Percentiles rank a stretch among this genome's conserved stretches.
phyloP scores from a whole-genome alignment of 2,329 filamentous ascomycete species.

The Hypoxylon sp. region DNA sequence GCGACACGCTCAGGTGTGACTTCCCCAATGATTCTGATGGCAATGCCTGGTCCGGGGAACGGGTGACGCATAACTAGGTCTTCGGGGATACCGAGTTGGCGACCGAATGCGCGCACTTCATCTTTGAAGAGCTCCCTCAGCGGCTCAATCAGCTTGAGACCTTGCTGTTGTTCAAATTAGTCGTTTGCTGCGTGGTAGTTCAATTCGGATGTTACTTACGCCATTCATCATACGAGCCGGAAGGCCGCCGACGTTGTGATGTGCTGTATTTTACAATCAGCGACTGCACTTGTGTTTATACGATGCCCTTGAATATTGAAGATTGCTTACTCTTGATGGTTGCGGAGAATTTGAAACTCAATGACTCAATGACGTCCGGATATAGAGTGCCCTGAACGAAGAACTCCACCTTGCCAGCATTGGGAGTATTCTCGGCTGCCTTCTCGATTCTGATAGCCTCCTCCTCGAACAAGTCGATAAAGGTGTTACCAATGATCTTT shows the following conservation, averaged over 20 bases:
- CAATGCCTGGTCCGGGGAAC: slow-evolving; percentile 79
- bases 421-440: slow-evolving; percentile 74
- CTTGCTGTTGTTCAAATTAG: slow-evolving; percentile 27
- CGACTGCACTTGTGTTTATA: slow-evolving; percentile 2
- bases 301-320: background rate
- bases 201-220: background rate
- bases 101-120: slow-evolving; percentile 79
- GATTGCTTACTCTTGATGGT: slow-evolving; percentile 55
- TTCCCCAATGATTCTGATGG: slow-evolving; percentile 85
- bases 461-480: slow-evolving; percentile 87
- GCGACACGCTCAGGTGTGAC: slow-evolving; percentile 84
- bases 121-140: slow-evolving; percentile 73
- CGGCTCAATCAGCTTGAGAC: slow-evolving; percentile 79
- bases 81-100: slow-evolving; percentile 77
- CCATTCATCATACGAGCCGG: slow-evolving; percentile 53
- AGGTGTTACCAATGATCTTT: slow-evolving; percentile 87
- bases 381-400: slow-evolving; percentile 91
- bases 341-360: slow-evolving; percentile 64
- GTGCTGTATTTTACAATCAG: slow-evolving; percentile 48
- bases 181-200: background rate
- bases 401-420: slow-evolving; percentile 84
- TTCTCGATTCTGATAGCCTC: slow-evolving; percentile 79
- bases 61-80: slow-evolving; percentile 78
- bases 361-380: slow-evolving; percentile 58
- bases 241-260: slow-evolving; percentile 63